phyloP scores from a whole-genome alignment of 2,329 filamentous ascomycete genomes.

The Coniochaeta sp. region DNA sequence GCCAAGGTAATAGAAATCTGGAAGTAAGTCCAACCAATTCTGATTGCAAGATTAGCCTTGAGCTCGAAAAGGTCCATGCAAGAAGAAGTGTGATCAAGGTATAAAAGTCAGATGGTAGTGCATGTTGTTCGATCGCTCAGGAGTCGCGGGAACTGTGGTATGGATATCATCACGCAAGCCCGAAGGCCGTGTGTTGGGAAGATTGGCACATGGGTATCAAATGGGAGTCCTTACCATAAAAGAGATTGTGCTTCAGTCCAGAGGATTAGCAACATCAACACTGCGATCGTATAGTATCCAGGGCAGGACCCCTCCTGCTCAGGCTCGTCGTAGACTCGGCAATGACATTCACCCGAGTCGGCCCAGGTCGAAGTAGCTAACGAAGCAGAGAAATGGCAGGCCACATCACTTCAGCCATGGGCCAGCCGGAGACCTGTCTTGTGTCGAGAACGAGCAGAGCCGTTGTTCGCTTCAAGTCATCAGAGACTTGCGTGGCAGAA shows the following conservation, averaged over 20 bases:
- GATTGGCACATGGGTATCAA: conserved; percentile 1
- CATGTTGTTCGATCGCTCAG: conserved; percentile 63
- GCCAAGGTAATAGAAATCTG: not conserved
- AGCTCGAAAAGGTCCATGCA: not conserved
- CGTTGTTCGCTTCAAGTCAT: not conserved
- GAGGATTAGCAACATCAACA: not conserved
- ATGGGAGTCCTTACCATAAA: conserved; percentile 2
- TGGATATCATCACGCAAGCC: conserved; percentile 43
- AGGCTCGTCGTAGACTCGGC: not conserved
- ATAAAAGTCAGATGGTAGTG: conserved; percentile 63
- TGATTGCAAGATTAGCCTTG: not conserved
- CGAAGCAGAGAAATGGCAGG: not conserved
- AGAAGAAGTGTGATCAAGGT: not conserved
- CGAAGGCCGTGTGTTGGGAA: conserved; percentile 2
- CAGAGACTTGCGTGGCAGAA: not conserved
- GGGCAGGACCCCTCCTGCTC: not conserved
- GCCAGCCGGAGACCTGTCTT: not conserved
- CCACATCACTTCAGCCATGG: not conserved
- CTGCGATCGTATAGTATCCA: not conserved
- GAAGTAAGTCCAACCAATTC: not conserved
- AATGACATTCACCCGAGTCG: not conserved
- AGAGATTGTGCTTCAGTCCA: not conserved
- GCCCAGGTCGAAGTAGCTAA: not conserved
- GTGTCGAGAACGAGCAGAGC: not conserved
- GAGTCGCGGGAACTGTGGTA: conserved; percentile 55